Percentiles rank a stretch among this genome's conserved stretches.
Evolutionary conservation across 805 yeast genomes (phyloP).

Genomic region (Starmerella gropengiesseri): DNA sequence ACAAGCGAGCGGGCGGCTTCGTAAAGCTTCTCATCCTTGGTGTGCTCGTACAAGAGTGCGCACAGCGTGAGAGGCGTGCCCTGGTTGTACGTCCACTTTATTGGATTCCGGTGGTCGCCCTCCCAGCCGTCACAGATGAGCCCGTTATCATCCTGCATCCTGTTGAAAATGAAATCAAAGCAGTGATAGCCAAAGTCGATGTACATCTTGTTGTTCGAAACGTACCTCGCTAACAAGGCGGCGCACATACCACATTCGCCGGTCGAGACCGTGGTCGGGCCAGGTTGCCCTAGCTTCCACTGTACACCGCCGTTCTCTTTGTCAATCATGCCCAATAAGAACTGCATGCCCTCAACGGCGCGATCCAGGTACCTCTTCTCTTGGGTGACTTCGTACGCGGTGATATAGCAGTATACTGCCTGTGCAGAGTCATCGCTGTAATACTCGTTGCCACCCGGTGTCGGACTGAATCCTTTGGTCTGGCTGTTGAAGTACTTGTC

Average conservation of each 20-base stretch:
- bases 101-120: conserved; percentile 35
- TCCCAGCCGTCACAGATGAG: conserved; percentile 53
- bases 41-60: conserved; percentile 39
- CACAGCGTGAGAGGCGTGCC: conserved; percentile 55
- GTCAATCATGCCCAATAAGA: conserved; percentile 50
- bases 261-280: conserved; percentile 55
- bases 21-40: conserved; percentile 43
- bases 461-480: conserved; percentile 52
- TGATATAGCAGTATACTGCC: conserved; percentile 51
- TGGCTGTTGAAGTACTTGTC: conserved; percentile 42
- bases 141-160: conserved; percentile 45
- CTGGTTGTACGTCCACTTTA: conserved; percentile 57
- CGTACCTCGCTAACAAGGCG: conserved; percentile 43
- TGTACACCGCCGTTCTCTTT: conserved; percentile 49
- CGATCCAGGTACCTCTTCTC: conserved; percentile 42
- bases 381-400: conserved; percentile 58
- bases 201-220: conserved; percentile 35
- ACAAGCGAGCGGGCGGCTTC: conserved; percentile 33
- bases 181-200: conserved; percentile 50
- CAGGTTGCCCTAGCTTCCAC: conserved; percentile 55
- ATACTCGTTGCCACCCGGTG: conserved; percentile 50
- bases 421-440: conserved; percentile 72
- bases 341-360: conserved; percentile 48
- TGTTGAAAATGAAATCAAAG: conserved; percentile 45
- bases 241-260: conserved; percentile 57